These are phyloP conservation scores for Zymoseptoria crescenta DNA, from an alignment of 2,329 filamentous ascomycete species.

Conservation along the genomic window DNA sequence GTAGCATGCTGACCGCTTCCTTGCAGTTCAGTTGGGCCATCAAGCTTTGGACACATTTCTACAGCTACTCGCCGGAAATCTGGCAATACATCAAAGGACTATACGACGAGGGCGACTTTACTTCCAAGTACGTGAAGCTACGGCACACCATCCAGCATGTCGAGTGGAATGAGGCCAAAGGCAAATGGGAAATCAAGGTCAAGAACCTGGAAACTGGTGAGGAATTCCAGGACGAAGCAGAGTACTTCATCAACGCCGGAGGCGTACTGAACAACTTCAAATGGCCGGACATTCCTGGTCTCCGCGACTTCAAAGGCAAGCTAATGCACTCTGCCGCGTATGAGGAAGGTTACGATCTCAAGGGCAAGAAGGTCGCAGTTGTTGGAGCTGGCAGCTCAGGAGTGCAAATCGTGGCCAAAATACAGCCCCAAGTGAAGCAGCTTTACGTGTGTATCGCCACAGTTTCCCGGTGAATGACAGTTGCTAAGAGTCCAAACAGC, in stretches of 20 bases:
- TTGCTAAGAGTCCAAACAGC: conserved; percentile 3
- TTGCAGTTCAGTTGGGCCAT: conserved; percentile 45
- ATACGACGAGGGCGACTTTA: conserved; percentile 37
- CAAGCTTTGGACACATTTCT: conserved; percentile 42
- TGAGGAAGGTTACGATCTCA: conserved; percentile 33
- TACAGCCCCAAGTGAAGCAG: conserved; percentile 32
- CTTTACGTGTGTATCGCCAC: conserved; percentile 21
- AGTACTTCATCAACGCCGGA: conserved; percentile 39
- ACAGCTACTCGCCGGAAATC: conserved; percentile 42
- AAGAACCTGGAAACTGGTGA: conserved; percentile 29
- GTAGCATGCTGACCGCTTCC: background rate
- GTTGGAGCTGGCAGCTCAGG: conserved; percentile 36
- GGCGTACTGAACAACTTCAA: conserved; percentile 40
- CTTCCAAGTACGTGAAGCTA: conserved; percentile 40
- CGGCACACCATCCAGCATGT: conserved; percentile 38
- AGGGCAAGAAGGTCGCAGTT: conserved; percentile 36
- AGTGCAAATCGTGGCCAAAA: conserved; percentile 38
- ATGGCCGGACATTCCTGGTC: conserved; percentile 37
- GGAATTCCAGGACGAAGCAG: conserved; percentile 27
- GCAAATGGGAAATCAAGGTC: conserved; percentile 34
- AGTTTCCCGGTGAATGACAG: background rate
- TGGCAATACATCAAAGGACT: conserved; percentile 42
- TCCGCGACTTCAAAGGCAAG: conserved; percentile 37
- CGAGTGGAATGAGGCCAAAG: conserved; percentile 37
- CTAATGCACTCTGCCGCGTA: conserved; percentile 39